Evolutionary conservation across 2,329 filamentous ascomycete species (phyloP).

Genomic region (Neofusicoccum sp.): DNA sequence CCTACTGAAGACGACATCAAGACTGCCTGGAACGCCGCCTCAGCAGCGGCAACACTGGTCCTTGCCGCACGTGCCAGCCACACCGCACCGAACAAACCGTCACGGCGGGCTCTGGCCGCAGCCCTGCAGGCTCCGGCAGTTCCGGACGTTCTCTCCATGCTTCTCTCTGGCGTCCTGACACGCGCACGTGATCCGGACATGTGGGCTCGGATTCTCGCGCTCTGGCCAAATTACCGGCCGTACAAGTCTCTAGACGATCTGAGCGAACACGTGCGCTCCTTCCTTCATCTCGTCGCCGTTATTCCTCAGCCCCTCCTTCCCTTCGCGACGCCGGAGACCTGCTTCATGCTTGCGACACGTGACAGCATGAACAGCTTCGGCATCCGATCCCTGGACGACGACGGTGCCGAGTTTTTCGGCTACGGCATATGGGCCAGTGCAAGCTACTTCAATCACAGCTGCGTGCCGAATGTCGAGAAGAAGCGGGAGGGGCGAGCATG

Average conservation of each 20-base stretch:
- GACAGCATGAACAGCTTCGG: slow-evolving; percentile 53
- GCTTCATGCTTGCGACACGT: slow-evolving; percentile 40
- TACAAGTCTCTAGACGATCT: slow-evolving; percentile 47
- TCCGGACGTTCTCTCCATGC: slow-evolving; percentile 46
- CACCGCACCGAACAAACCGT: slow-evolving; percentile 30
- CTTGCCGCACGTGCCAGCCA: slow-evolving; percentile 31
- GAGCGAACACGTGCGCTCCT: slow-evolving; percentile 41
- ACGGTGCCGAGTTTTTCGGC: slow-evolving; percentile 52
- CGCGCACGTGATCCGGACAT: slow-evolving; percentile 32
- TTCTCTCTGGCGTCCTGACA: slow-evolving; percentile 44
- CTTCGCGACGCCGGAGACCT: slow-evolving; percentile 36
- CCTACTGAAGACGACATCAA: slow-evolving; percentile 13
- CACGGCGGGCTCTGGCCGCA: neutral
- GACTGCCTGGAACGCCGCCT: slow-evolving; percentile 6
- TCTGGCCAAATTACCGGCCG: slow-evolving; percentile 44
- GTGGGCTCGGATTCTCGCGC: slow-evolving; percentile 39
- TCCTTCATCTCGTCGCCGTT: slow-evolving; percentile 47
- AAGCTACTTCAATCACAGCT: slow-evolving; percentile 54
- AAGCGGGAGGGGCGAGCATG: slow-evolving; percentile 43
- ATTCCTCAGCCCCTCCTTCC: slow-evolving; percentile 41
- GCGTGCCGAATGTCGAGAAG: slow-evolving; percentile 49
- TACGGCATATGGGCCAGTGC: slow-evolving; percentile 51
- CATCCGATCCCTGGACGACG: slow-evolving; percentile 47
- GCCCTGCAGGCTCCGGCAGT: slow-evolving; percentile 25
- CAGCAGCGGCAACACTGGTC: neutral